Evolutionary conservation across 2,329 filamentous ascomycete species (phyloP).

Genomic region (Fusarium sp.): DNA sequence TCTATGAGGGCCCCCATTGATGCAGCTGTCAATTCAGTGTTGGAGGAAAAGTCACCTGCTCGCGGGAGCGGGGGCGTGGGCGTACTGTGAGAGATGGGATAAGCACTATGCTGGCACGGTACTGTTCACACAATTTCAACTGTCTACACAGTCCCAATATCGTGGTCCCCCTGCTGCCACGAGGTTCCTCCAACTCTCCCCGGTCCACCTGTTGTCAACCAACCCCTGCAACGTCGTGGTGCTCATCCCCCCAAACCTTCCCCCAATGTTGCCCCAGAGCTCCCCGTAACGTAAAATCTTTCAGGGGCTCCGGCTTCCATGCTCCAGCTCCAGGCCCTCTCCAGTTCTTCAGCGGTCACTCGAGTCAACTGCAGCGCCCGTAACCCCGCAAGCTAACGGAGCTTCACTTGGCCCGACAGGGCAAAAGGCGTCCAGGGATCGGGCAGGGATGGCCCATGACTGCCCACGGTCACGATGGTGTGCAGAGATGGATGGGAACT

Average conservation of each 20-base stretch:
- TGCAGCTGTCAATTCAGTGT: slow-evolving; percentile 7
- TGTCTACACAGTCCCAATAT: background rate
- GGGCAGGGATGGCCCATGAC: slow-evolving; percentile 38
- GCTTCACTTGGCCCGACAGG: slow-evolving; percentile 33
- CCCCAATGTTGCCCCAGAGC: slow-evolving; percentile 12
- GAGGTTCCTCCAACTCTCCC: background rate
- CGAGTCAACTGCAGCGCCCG: slow-evolving; percentile 21
- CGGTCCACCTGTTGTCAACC: background rate
- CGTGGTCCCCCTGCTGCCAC: background rate
- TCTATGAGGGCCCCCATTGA: slow-evolving; percentile 10
- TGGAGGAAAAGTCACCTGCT: slow-evolving; percentile 31
- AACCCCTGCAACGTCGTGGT: slow-evolving; percentile 25
- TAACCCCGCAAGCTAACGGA: slow-evolving; percentile 41
- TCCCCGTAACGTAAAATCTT: background rate
- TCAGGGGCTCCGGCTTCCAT: background rate
- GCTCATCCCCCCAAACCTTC: slow-evolving; percentile 18
- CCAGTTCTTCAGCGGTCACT: slow-evolving; percentile 13
- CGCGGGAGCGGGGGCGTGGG: slow-evolving; percentile 20
- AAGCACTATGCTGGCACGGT: slow-evolving; percentile 3
- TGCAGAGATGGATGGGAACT: slow-evolving; percentile 31
- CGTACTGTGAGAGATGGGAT: background rate
- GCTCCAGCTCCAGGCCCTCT: background rate
- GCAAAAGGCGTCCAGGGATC: slow-evolving; percentile 35
- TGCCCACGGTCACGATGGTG: slow-evolving; percentile 43
- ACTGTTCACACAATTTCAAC: background rate